phyloP scores from a whole-genome alignment of 768 basidiomycete species.

The Daedalea quercina region DNA sequence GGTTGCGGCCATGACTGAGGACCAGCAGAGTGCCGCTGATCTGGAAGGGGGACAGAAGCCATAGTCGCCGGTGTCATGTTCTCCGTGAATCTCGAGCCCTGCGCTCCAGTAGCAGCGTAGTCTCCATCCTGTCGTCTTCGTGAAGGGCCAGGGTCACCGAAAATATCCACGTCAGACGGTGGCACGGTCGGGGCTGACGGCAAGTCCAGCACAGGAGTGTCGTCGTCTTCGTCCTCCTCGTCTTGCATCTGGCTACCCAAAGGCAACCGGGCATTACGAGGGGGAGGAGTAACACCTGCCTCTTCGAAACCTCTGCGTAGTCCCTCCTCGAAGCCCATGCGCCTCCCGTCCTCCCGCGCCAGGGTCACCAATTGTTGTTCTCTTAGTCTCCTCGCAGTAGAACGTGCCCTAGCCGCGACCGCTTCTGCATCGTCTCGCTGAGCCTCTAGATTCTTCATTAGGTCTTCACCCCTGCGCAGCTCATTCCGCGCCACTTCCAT shows the following conservation, averaged over 20 bases:
- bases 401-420: constrained; percentile 36
- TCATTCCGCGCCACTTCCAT: constrained; percentile 39
- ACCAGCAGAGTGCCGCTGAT: neutral
- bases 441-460: constrained; percentile 35
- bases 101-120: constrained; percentile 5
- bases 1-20: constrained; percentile 7
- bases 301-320: constrained; percentile 22
- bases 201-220: constrained; percentile 6
- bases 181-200: constrained; percentile 6
- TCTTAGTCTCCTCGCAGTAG: constrained; percentile 36
- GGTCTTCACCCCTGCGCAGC: constrained; percentile 35
- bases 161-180: neutral
- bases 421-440: constrained; percentile 40
- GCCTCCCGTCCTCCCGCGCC: constrained; percentile 39
- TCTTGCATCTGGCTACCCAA: neutral
- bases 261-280: neutral
- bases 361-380: constrained; percentile 34
- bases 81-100: constrained; percentile 20
- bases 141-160: neutral
- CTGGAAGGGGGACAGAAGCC: constrained; percentile 4
- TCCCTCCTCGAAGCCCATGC: constrained; percentile 36
- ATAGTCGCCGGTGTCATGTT: constrained; percentile 19
- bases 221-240: constrained; percentile 2
- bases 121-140: neutral
- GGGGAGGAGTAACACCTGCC: constrained; percentile 3